Conservation (phyloP, 2,329 filamentous ascomycete species). For the Ceratocystis diversiconidia region DNA sequence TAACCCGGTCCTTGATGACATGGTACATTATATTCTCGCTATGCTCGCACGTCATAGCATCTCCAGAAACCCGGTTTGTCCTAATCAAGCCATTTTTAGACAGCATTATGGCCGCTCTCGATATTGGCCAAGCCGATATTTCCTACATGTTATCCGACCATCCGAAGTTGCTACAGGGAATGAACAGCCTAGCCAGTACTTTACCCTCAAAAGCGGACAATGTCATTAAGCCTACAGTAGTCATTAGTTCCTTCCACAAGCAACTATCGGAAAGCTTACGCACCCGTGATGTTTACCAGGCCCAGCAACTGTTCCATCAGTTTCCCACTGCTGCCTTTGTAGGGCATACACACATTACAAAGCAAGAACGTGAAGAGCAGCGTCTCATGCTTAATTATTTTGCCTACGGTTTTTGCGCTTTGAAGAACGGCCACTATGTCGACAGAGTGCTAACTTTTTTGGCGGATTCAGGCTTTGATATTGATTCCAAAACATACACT, state of each 20-base stretch:
- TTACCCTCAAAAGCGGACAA: neutral
- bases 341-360: neutral
- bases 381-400: conserved; percentile 29
- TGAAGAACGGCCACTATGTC: conserved; percentile 20
- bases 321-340: conserved; percentile 11
- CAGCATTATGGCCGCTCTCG: conserved; percentile 10
- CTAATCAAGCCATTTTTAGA: conserved; percentile 15
- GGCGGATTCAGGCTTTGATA: conserved; percentile 35
- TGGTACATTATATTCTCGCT: conserved; percentile 16
- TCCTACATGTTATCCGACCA: neutral
- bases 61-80: neutral
- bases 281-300: conserved; percentile 5
- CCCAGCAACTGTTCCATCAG: conserved; percentile 11
- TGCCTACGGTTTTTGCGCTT: conserved; percentile 29
- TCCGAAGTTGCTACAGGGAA: neutral
- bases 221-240: neutral
- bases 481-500: conserved; percentile 49
- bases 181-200: neutral
- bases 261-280: conserved; percentile 11
- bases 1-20: conserved; percentile 12
- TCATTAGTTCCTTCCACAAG: conserved; percentile 10
- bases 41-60: neutral
- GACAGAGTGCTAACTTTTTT: conserved; percentile 30
- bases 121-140: conserved; percentile 1
- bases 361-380: conserved; percentile 6